These are phyloP conservation scores for Diaporthe helianthi DNA, from an alignment of 2,329 filamentous ascomycete species.

Conservation along the genomic window DNA sequence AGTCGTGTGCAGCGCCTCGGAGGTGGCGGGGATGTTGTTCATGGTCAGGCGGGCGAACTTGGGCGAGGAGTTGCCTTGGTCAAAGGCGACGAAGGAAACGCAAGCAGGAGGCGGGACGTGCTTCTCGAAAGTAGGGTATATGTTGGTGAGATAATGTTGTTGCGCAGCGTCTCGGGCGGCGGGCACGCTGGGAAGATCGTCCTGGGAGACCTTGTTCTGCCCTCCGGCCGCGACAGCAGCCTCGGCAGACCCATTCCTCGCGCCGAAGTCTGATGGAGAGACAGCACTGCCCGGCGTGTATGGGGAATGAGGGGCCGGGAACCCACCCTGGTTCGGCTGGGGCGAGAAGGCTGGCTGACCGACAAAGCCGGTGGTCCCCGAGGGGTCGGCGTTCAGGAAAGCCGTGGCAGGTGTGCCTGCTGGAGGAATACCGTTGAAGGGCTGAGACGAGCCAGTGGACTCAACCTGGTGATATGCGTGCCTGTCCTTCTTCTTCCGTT, in stretches of 20 bases:
- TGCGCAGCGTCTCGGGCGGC: conserved; percentile 82
- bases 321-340: conserved; percentile 57
- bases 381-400: conserved; percentile 65
- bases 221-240: conserved; percentile 65
- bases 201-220: conserved; percentile 81
- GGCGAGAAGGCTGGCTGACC: conserved; percentile 52
- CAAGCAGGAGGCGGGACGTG: conserved; percentile 89
- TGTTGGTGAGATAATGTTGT: conserved; percentile 82
- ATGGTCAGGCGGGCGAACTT: conserved; percentile 91
- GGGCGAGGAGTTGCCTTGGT: conserved; percentile 95
- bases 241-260: conserved; percentile 49
- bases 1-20: conserved; percentile 81
- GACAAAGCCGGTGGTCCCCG: conserved; percentile 52
- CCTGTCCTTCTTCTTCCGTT: conserved; percentile 90
- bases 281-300: conserved; percentile 55
- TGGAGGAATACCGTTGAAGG: conserved; percentile 73
- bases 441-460: conserved; percentile 70
- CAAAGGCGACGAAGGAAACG: conserved; percentile 89
- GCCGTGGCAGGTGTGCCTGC: conserved; percentile 60
- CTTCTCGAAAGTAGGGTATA: conserved; percentile 95
- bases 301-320: conserved; percentile 63
- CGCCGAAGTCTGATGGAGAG: conserved; percentile 54
- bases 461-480: conserved; percentile 92
- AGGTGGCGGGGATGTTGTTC: conserved; percentile 87
- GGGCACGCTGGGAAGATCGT: conserved; percentile 92